Evolutionary conservation across 805 yeast genomes (phyloP).

Genomic region (Monosporozyma siamensis): DNA sequence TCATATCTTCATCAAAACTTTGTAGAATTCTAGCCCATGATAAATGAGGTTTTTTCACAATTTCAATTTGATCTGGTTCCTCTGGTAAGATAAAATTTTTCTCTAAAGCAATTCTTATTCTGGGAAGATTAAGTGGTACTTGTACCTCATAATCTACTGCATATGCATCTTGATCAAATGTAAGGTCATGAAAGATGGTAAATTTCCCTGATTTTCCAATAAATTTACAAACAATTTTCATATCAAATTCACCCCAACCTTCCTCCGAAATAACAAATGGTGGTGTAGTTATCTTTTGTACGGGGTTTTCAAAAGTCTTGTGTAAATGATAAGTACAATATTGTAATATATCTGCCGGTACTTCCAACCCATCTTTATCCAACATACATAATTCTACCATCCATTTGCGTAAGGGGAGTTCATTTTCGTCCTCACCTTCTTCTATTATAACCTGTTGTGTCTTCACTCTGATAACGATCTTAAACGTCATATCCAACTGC

Average conservation of each 20-base stretch:
- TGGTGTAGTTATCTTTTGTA: constrained; percentile 56
- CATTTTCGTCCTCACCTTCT: constrained; percentile 39
- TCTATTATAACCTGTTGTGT: constrained; percentile 68
- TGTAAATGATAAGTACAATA: constrained; percentile 83
- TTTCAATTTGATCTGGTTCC: neutral
- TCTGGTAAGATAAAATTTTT: constrained; percentile 57
- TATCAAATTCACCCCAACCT: constrained; percentile 97
- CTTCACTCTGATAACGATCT: constrained; percentile 74
- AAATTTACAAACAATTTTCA: constrained; percentile 63
- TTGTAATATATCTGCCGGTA: constrained; percentile 75
- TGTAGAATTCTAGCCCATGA: neutral
- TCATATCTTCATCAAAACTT: constrained; percentile 19
- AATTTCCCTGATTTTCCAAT: constrained; percentile 77
- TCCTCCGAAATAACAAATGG: constrained; percentile 81
- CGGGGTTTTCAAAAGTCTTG: constrained; percentile 85
- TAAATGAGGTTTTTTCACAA: neutral
- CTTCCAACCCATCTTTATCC: constrained; percentile 66
- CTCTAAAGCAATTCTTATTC: constrained; percentile 51
- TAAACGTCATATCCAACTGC: neutral
- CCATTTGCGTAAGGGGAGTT: constrained; percentile 90
- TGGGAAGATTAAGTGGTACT: constrained; percentile 64
- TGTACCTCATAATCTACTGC: constrained; percentile 62
- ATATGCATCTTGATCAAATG: constrained; percentile 66
- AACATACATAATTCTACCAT: constrained; percentile 61
- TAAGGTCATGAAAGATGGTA: constrained; percentile 72